Percentiles rank a stretch among this genome's conserved stretches.
Conservation (phyloP, 1,284 basidiomycete genomes). For the Earliella scabrosa region DNA sequence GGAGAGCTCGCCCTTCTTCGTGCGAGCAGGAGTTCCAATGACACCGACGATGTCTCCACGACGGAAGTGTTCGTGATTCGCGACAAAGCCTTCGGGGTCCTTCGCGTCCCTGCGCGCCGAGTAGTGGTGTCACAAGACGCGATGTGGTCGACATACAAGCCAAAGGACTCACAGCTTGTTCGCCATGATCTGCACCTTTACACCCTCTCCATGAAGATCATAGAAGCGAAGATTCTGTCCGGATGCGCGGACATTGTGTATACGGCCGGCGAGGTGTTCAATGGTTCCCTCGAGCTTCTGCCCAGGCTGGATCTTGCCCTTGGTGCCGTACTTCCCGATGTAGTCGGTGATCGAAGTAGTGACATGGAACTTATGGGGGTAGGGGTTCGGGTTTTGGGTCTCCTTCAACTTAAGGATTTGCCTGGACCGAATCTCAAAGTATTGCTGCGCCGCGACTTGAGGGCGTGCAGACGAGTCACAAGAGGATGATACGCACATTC, state of each 20-base stretch:
- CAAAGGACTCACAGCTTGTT: slow-evolving; percentile 72
- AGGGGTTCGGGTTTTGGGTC: slow-evolving; percentile 89
- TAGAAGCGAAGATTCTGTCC: slow-evolving; percentile 93
- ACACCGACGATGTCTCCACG: slow-evolving; percentile 98
- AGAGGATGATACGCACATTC: slow-evolving; percentile 57
- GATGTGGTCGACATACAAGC: background rate
- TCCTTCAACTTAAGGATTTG: slow-evolving; percentile 88
- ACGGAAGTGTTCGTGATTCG: slow-evolving; percentile 86
- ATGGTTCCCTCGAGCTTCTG: slow-evolving; percentile 54
- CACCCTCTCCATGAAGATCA: slow-evolving; percentile 92
- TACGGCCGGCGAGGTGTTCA: slow-evolving; percentile 84
- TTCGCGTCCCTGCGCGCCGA: slow-evolving; percentile 61
- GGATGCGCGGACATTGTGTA: slow-evolving; percentile 88
- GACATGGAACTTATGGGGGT: slow-evolving; percentile 99
- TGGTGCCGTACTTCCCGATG: slow-evolving; percentile 76
- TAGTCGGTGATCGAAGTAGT: slow-evolving; percentile 79
- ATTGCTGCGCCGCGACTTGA: slow-evolving; percentile 71
- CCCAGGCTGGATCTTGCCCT: slow-evolving; percentile 72
- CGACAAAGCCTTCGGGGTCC: slow-evolving; percentile 72
- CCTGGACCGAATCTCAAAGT: slow-evolving; percentile 91
- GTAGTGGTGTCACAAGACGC: background rate
- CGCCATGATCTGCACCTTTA: slow-evolving; percentile 96
- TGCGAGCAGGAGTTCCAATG: slow-evolving; percentile 87
- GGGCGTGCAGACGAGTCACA: background rate
- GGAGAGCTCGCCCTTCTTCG: slow-evolving; percentile 96